Base-by-base conservation (phyloP, 306 rosid genomes). In the Inga laurina region DNA sequence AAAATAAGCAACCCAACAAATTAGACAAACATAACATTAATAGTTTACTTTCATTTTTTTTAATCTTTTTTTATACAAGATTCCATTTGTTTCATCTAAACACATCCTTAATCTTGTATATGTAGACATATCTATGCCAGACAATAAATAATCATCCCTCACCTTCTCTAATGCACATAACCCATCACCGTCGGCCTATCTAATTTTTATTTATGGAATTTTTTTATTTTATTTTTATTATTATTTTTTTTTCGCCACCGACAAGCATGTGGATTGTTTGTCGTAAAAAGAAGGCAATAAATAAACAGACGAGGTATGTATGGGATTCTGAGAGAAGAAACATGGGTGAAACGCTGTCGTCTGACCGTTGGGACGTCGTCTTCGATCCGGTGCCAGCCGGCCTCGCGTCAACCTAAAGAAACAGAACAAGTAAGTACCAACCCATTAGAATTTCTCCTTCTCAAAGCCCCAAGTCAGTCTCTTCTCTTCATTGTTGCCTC, bases 261-360 rank as follows among this genome's bases (percentile, higher is more conserved):
- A 41, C 34, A 37, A 21, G 24, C 34, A 35, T 19, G 19, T 19
- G 32, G 13, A 59, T 59, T 22, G 34, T 3, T 2, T 4, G 8
- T 59, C 22, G n/a, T 4, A 27, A 10, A 3, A 46, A 46, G 19
- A 15, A 15, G 6, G 4, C 19, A 49, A 1, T 49, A 49, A 39
- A 39, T 0, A 32, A 0, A 49, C 57, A 16, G 22, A 21, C 10
- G 27, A 54, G 24, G 48, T 11, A 46, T 0, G 64, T 21, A 21
- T 8, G 30, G 21, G 24, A 19, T n/a, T 54, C 22, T 7, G 24
- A 7, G 4, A n/a, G 24, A 56, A 19, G 27, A 21, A 57, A 21
- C 12, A 57, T 8, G 64, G 64, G 7, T 11, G 22, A 76, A 37
- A 76, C 79, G 79, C 16, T 56, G 70, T 76, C 70, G 54, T 76